Base-by-base conservation (phyloP, 768 basidiomycete genomes). In the Pleurotus cornucopiae region DNA sequence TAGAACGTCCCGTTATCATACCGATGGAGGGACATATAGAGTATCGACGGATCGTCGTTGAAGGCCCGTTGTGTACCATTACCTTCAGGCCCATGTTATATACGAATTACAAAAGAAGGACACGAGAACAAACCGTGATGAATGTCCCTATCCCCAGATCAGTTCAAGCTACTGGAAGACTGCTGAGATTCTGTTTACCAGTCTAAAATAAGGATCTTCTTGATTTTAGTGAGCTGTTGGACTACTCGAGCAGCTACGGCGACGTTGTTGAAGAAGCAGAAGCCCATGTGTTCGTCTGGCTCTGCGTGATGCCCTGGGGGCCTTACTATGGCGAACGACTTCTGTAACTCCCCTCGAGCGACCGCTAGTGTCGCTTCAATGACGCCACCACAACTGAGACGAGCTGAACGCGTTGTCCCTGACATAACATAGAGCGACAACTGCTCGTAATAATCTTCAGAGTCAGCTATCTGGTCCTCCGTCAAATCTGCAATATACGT, bases 261-360 rank as follows among this genome's bases (percentile, higher is more conserved):
- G 34, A 96, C 94, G 66, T 99, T 99, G 70, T 99, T 99, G 75
- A 94, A 97, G 76, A 99, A 97, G 71, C 97, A 98, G 69, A 99
- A 99, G 1, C 97, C 97, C 95, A 98, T 98, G 60, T 93, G 91
- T 66, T 95, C 89, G 61, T 97, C 92, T 4, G 97, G 97, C 67
- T 99, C 97, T 5, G 97, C 95, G 65, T 99, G 97, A 67, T 99
- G 97, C 0, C 97, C 97, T 0, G 97, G 97, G 11, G 97, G 97
- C 53, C 97, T 83, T 37, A 98, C 95, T 59, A 98, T 92, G 2
- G 97, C 97, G 67, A 99, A 89, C 0, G 90, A 79, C 69, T 95
- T 98, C 64, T 88, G 80, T 39, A 98, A 75, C 61, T 86, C 79
- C 12, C 86, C 72, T 34, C 84, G 83, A 30, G 92, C 94, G 45